Evolutionary conservation across 2,329 filamentous ascomycete species (phyloP), one percentile per base, ranked within the genome.

Genomic region (Elsinoe australis): DNA sequence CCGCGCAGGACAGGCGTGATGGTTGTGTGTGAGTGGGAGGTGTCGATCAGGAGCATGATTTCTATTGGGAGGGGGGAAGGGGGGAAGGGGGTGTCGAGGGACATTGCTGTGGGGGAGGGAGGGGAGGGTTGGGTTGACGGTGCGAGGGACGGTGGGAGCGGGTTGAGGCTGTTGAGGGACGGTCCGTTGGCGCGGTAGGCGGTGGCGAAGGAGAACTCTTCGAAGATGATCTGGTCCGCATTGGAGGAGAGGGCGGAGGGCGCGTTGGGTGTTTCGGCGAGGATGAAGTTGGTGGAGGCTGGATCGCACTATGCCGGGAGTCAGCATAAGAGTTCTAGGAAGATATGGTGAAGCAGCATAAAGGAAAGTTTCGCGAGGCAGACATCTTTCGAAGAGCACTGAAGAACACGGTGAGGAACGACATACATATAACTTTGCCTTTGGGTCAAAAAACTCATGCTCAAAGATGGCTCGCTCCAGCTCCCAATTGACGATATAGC

Each of bases 401-500:
- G 7, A 29, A 29, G 26, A 29, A 26, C 4, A 18, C n/a, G 15
- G 8, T 17, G 17, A 1, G 12, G 17, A 58, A 54, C 45, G 58
- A 61, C 58, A 61, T 58, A 67, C 67, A 58, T 72, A 76, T 56
- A 80, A 68, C 21, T 74, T 72, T n/a, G 79, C 79, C 55, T 78
- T 78, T 50, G 76, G 71, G 55, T 84, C 80, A 57, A 94, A 82
- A 60, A 96, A 85, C 52, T 89, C 82, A 56, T 83, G 80, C 59
- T 95, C 88, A 92, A 92, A 98, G 45, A 98, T 87, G 60, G 92
- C 89, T 66, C 87, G 90, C 69, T 98, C 80, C 0, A 85, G 83
- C 66, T 98, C 92, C 92, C 92, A 98, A 61, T 90, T 95, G 52
- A 96, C 89, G 42, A 96, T 74, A 61, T 86, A 96, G 5, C 92